phyloP scores from a whole-genome alignment of 768 basidiomycete species.

The Pleurotus citrinopileatus region DNA sequence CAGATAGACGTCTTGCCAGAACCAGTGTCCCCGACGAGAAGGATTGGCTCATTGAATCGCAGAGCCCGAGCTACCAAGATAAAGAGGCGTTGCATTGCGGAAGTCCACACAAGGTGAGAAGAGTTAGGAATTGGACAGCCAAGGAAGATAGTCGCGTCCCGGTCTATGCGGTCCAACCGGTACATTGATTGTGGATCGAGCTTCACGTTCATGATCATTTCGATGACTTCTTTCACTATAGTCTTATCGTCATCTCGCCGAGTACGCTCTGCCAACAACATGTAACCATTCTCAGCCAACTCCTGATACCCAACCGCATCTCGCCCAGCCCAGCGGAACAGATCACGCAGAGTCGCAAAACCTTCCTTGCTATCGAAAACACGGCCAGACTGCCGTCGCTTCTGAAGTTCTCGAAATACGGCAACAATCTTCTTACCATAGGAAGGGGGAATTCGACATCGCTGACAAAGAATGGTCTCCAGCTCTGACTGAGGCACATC shows the following conservation, averaged over 20 bases:
- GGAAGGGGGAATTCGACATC: constrained; percentile 91
- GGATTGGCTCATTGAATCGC: constrained; percentile 88
- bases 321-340: constrained; percentile 95
- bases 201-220: constrained; percentile 81
- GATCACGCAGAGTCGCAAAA: constrained; percentile 93
- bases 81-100: constrained; percentile 88
- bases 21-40: constrained; percentile 96
- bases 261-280: constrained; percentile 92
- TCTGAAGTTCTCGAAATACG: constrained; percentile 92
- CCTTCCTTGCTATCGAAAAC: constrained; percentile 98
- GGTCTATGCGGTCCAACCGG: constrained; percentile 38
- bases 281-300: constrained; percentile 94
- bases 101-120: constrained; percentile 82
- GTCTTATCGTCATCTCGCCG: constrained; percentile 81
- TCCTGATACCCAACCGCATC: constrained; percentile 89
- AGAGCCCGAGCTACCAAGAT: constrained; percentile 81
- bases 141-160: constrained; percentile 45
- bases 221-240: constrained; percentile 91
- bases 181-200: constrained; percentile 78
- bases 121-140: constrained; percentile 51
- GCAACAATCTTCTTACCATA: constrained; percentile 87
- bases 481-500: constrained; percentile 94
- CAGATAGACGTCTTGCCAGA: constrained; percentile 98
- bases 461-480: constrained; percentile 89
- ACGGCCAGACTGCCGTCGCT: constrained; percentile 83